Conservation (phyloP, 179 eudicot genomes). For the Corrigiola litoralis region DNA sequence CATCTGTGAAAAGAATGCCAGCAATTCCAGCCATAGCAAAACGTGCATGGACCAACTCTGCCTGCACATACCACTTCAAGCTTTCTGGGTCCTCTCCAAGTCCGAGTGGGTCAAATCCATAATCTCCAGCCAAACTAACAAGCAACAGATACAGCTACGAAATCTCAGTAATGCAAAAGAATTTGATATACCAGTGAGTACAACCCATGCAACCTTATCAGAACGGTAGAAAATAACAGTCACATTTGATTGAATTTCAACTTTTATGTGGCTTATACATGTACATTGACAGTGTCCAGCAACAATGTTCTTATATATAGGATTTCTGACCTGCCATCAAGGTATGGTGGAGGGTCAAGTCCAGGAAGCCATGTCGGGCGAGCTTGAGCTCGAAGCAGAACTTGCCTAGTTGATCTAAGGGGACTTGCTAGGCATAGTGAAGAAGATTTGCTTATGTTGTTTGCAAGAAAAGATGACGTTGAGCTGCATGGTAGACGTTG, state of each 20-base stretch:
- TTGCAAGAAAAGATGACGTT: slow-evolving; percentile 29
- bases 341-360: slow-evolving; percentile 82
- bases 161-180: too few species aligned
- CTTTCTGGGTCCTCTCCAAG: slow-evolving; percentile 85
- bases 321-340: slow-evolving; percentile 72
- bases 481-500: slow-evolving; percentile 32
- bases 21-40: slow-evolving; percentile 98
- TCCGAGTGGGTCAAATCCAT: slow-evolving; percentile 88
- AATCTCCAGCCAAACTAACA: slow-evolving; percentile 77
- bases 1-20: slow-evolving; percentile 89
- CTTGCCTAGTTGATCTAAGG: slow-evolving; percentile 10
- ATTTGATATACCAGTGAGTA: too few species aligned
- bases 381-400: slow-evolving; percentile 40
- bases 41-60: slow-evolving; percentile 86
- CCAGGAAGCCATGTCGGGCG: slow-evolving; percentile 96
- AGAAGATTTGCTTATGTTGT: slow-evolving; percentile 24
- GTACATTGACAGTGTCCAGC: too few species aligned
- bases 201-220: too few species aligned
- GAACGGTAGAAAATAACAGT: too few species aligned
- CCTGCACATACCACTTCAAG: slow-evolving; percentile 95
- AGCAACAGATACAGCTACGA: neutral
- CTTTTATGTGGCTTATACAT: too few species aligned
- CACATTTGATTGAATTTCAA: too few species aligned
- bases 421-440: neutral
- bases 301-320: too few species aligned